These are phyloP conservation scores for Hypoxylon trugodes DNA, from an alignment of 495 filamentous ascomycete species.

Conservation along the genomic window DNA sequence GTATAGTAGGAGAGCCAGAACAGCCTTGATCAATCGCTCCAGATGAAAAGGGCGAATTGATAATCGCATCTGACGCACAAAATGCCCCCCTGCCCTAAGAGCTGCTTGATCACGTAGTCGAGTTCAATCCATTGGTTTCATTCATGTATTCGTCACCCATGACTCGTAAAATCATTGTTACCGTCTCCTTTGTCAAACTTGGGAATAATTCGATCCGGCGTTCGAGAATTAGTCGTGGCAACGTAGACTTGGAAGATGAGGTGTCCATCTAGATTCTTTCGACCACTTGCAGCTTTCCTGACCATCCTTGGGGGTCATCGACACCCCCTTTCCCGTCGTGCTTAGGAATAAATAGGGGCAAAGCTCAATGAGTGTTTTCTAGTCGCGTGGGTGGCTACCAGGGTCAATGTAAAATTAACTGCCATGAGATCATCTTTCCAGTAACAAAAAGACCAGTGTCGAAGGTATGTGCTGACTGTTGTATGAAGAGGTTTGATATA, in stretches of 20 bases:
- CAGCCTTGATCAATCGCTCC: constrained; percentile 34
- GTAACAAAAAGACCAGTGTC: neutral
- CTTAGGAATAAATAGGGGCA: neutral
- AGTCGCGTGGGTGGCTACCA: neutral
- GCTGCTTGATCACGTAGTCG: constrained; percentile 14
- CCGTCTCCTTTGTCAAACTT: constrained; percentile 14
- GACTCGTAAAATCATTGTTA: constrained; percentile 38
- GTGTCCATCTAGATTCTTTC: constrained; percentile 11
- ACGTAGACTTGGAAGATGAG: constrained; percentile 7
- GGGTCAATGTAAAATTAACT: neutral
- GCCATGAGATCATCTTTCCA: neutral
- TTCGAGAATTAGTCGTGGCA: constrained; percentile 9
- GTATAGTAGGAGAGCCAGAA: neutral
- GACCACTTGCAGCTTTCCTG: constrained; percentile 1
- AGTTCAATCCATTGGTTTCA: constrained; percentile 20
- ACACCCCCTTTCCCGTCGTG: neutral
- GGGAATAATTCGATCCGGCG: constrained; percentile 17
- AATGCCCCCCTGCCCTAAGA: constrained; percentile 3
- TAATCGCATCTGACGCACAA: neutral
- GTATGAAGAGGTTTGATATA: neutral
- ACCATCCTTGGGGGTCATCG: constrained; percentile 1
- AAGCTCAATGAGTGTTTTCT: neutral
- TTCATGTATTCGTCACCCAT: constrained; percentile 40
- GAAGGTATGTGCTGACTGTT: constrained; percentile 2
- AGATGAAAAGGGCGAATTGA: neutral